Base-by-base conservation (phyloP, 352 stramenopile species). In the Pythium brachiatum region DNA sequence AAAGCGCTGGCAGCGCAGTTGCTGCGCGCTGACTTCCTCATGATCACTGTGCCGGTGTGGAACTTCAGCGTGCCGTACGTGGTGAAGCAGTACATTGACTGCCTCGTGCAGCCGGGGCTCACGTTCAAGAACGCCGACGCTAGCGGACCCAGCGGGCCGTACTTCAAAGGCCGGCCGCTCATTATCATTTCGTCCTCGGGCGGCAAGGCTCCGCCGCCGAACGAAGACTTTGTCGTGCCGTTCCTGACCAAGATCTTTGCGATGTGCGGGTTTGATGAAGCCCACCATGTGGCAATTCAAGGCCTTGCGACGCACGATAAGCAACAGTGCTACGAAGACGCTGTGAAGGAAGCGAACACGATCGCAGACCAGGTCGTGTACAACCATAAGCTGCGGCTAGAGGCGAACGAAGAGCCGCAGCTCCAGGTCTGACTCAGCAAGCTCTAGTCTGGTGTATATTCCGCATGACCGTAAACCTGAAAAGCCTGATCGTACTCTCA, bases 21-120 rank as follows among this genome's bases (percentile, higher is more conserved):
- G 38, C 61, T 92, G 55, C 73, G 70, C 38, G 76, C 81, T n/a
- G 81, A 92, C 47, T 88, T 89, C 63, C 69, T 92, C 25, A 69
- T 92, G 60, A 80, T 92, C 61, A 90, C 83, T 12, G 75, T 79
- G 21, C 83, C 83, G 16, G 72, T 92, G 51, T 92, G 83, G 83
- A 90, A 92, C 64, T 87, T 86, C 59, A 88, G 78, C 39, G 75
- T 90, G 23, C 83, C 81, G 3, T 90, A 89, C 71, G 78, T 87
- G 53, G 69, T 92, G 57, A 92, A 90, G 78, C 83, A 90, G 70
- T 92, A 90, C 66, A 90, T 90, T 46, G 79, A 90, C 61, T 92
- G 83, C 67, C 84, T 89, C 46, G 75, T 90, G 52, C 81, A 90
- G 60, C 78, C 79, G 1, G 81, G 77, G 0, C 53, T 92, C 52